phyloP scores from a whole-genome alignment of 305 asterid species.

The Galium porrigens region DNA sequence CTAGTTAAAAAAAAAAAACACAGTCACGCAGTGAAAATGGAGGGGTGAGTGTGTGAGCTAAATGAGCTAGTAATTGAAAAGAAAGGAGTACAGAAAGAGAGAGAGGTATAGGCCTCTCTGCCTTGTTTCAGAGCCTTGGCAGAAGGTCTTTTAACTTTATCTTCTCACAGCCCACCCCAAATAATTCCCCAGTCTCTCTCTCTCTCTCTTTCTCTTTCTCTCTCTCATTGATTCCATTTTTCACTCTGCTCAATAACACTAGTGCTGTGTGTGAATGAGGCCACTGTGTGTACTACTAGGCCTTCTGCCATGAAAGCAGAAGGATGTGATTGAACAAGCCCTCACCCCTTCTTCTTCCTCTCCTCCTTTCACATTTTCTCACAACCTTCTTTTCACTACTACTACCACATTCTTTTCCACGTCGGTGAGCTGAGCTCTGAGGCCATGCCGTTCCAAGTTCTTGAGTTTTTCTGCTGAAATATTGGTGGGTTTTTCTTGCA shows the following conservation, averaged over 20 bases:
- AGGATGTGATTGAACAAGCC: slow-evolving; percentile 62
- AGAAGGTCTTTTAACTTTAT: slow-evolving; percentile 45
- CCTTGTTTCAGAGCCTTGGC: slow-evolving; percentile 51
- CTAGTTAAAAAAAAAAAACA: too few relatives aligned
- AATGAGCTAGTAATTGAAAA: slow-evolving; percentile 16
- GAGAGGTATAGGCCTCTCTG: slow-evolving; percentile 12
- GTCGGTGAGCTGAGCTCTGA: slow-evolving; percentile 25
- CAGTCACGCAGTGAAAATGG: not conserved
- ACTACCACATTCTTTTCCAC: slow-evolving; percentile 22
- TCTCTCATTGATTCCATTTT: slow-evolving; percentile 5
- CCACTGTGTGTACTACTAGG: slow-evolving; percentile 10
- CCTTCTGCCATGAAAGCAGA: slow-evolving; percentile 26
- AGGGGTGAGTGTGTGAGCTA: not conserved
- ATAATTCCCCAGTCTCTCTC: slow-evolving; percentile 27
- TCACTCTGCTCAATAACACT: not conserved
- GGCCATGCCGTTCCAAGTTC: not conserved
- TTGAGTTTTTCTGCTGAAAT: not conserved
- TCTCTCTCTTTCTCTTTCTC: not conserved
- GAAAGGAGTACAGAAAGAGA: slow-evolving; percentile 10
- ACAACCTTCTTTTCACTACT: slow-evolving; percentile 21
- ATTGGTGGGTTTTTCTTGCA: not conserved
- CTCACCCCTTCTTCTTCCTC: slow-evolving; percentile 21
- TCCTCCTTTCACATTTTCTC: slow-evolving; percentile 32
- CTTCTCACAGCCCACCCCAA: slow-evolving; percentile 23
- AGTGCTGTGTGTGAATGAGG: slow-evolving; percentile 11